These are phyloP conservation scores for Candida parachauliodes DNA, from an alignment of 805 yeast species.

Conservation along the genomic window DNA sequence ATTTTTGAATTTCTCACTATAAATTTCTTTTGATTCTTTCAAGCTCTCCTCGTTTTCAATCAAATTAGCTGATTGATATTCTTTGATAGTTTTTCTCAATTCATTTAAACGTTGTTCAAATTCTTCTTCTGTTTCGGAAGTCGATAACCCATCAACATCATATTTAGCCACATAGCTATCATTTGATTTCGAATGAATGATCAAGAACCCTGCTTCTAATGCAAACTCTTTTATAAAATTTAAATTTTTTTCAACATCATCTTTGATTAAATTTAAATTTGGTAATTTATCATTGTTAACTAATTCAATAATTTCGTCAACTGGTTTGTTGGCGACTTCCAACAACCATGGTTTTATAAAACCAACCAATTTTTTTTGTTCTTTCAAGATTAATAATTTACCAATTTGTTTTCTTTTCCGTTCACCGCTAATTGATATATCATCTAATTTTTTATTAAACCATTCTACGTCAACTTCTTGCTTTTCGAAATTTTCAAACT, in stretches of 20 bases:
- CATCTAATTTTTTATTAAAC: constrained; percentile 83
- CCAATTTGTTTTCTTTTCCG: constrained; percentile 64
- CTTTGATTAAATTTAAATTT: constrained; percentile 40
- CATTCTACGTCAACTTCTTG: constrained; percentile 83
- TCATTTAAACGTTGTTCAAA: constrained; percentile 49
- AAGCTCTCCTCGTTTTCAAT: constrained; percentile 56
- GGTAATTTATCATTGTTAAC: constrained; percentile 26
- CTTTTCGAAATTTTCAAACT: constrained; percentile 79
- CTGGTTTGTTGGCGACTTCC: constrained; percentile 25
- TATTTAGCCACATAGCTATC: constrained; percentile 56
- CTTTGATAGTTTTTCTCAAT: constrained; percentile 53
- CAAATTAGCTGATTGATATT: constrained; percentile 60
- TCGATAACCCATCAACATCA: constrained; percentile 72
- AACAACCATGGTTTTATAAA: constrained; percentile 49
- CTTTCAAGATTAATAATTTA: constrained; percentile 59
- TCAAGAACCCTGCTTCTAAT: constrained; percentile 60
- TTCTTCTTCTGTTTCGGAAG: constrained; percentile 65
- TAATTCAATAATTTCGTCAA: constrained; percentile 32
- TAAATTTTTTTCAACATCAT: constrained; percentile 45
- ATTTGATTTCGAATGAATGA: constrained; percentile 59
- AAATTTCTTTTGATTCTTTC: constrained; percentile 52
- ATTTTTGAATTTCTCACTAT: constrained; percentile 65
- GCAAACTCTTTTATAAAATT: constrained; percentile 64
- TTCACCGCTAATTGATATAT: constrained; percentile 70
- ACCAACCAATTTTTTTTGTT: constrained; percentile 73